A percentile compares a stretch with the other conserved stretches of the same genome.
Evolutionary conservation across 805 yeast species (phyloP).

Genomic region (Phaffomyces opuntiae): DNA sequence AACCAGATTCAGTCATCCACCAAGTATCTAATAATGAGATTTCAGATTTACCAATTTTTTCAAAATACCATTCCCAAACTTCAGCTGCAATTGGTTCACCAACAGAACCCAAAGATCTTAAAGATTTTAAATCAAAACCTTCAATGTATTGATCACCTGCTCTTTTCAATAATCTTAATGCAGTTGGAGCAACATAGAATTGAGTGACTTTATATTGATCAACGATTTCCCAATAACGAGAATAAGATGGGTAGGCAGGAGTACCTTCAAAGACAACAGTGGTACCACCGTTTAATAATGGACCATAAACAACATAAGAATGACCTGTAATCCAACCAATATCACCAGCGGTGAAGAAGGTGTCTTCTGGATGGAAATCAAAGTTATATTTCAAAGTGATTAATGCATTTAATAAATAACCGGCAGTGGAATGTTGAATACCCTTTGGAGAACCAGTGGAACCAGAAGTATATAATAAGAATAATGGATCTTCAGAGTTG

Average conservation of each 20-base stretch:
- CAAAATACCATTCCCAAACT: slow-evolving; percentile 83
- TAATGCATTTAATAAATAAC: slow-evolving; percentile 68
- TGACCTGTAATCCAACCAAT: slow-evolving; percentile 93
- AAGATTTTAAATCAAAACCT: slow-evolving; percentile 52
- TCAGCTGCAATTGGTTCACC: slow-evolving; percentile 86
- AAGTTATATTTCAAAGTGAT: slow-evolving; percentile 69
- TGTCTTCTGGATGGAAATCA: slow-evolving; percentile 69
- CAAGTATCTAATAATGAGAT: slow-evolving; percentile 74
- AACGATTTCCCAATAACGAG: slow-evolving; percentile 76
- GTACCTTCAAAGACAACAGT: slow-evolving; percentile 82
- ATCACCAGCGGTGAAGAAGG: slow-evolving; percentile 82
- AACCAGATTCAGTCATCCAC: slow-evolving; percentile 88
- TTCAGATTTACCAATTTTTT: slow-evolving; percentile 60
- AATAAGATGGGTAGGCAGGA: slow-evolving; percentile 76
- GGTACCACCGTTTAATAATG: slow-evolving; percentile 68
- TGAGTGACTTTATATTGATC: slow-evolving; percentile 67
- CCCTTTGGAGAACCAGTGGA: slow-evolving; percentile 90
- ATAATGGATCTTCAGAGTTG: slow-evolving; percentile 73
- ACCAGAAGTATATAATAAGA: slow-evolving; percentile 78
- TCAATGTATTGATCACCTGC: slow-evolving; percentile 62
- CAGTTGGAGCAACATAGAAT: slow-evolving; percentile 82
- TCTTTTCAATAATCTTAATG: slow-evolving; percentile 66
- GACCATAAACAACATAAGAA: slow-evolving; percentile 78
- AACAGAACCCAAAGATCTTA: slow-evolving; percentile 72
- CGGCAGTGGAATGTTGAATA: slow-evolving; percentile 75